Evolutionary conservation across 139 green algal genomes (phyloP).

Genomic region (Tetradesmus obliquus): DNA sequence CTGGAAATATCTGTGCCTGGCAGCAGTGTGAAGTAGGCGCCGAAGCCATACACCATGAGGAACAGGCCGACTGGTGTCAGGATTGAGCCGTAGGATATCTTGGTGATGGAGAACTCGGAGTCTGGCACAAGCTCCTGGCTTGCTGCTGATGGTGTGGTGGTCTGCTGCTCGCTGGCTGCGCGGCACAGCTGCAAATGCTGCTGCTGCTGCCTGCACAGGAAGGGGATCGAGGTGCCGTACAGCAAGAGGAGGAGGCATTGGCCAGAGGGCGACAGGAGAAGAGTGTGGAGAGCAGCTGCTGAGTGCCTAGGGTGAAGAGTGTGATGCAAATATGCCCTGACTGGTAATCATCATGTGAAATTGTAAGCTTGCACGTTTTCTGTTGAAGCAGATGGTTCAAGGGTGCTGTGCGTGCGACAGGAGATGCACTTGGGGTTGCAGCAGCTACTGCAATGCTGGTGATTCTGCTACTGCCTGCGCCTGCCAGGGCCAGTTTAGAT

Average conservation of each 20-base stretch:
- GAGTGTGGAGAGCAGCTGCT: too few relatives aligned
- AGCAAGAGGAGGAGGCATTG: background rate
- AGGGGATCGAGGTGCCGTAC: background rate
- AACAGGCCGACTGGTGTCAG: slow-evolving; percentile 79
- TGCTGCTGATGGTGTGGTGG: background rate
- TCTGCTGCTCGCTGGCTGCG: background rate
- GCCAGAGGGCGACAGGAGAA: too few relatives aligned
- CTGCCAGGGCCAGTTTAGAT: background rate
- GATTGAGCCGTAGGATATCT: slow-evolving; percentile 92
- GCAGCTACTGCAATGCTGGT: background rate
- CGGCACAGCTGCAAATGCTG: background rate
- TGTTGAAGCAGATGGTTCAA: too few relatives aligned
- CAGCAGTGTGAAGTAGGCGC: slow-evolving; percentile 94
- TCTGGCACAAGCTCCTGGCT: slow-evolving; percentile 30
- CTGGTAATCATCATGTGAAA: too few relatives aligned
- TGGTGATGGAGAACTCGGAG: slow-evolving; percentile 73
- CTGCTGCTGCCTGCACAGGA: slow-evolving; percentile 5
- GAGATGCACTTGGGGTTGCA: background rate
- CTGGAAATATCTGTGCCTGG: slow-evolving; percentile 89
- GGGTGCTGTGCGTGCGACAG: background rate
- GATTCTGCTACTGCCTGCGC: background rate
- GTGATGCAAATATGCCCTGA: too few relatives aligned
- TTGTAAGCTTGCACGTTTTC: too few relatives aligned
- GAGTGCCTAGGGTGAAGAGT: too few relatives aligned
- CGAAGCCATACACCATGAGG: slow-evolving; percentile 91